Conservation (phyloP, 1,139 yeast species). For the Blastobotrys illinoisensis region DNA sequence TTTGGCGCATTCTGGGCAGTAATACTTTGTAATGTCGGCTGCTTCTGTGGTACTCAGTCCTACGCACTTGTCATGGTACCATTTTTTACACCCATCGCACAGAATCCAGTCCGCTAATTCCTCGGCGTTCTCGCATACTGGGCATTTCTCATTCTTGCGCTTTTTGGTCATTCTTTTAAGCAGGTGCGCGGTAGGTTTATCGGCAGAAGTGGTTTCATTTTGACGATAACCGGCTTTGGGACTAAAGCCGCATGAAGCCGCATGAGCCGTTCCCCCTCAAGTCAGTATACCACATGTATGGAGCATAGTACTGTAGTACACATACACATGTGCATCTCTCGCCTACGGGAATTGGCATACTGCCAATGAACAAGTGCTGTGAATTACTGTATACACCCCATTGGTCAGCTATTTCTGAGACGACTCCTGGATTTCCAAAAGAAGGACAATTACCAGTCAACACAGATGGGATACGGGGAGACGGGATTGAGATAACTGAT, state of each 20-base stretch:
- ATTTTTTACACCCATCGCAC: constrained; percentile 54
- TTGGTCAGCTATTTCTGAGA: no score
- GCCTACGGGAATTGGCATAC: no score
- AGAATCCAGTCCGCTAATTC: constrained; percentile 46
- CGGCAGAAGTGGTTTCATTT: background rate
- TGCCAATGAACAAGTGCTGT: no score
- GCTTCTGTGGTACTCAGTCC: constrained; percentile 37
- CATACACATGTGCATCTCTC: no score
- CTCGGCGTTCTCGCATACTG: background rate
- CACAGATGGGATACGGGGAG: no score
- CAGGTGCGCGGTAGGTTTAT: no score
- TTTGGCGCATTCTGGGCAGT: constrained; percentile 47
- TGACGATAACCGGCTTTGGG: background rate
- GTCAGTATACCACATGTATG: no score
- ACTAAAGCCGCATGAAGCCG: background rate
- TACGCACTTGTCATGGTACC: constrained; percentile 60
- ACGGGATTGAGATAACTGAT: no score
- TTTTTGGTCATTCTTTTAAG: background rate
- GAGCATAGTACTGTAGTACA: no score
- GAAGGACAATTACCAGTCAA: no score
- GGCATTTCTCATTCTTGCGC: background rate
- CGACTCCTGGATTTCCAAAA: no score
- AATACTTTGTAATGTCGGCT: constrained; percentile 44
- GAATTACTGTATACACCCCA: no score
- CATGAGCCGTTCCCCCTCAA: background rate